Evolutionary conservation across 2,329 filamentous ascomycete genomes (phyloP), one percentile per base, ranked within the genome.

Genomic region (Aureobasidium subglaciale): DNA sequence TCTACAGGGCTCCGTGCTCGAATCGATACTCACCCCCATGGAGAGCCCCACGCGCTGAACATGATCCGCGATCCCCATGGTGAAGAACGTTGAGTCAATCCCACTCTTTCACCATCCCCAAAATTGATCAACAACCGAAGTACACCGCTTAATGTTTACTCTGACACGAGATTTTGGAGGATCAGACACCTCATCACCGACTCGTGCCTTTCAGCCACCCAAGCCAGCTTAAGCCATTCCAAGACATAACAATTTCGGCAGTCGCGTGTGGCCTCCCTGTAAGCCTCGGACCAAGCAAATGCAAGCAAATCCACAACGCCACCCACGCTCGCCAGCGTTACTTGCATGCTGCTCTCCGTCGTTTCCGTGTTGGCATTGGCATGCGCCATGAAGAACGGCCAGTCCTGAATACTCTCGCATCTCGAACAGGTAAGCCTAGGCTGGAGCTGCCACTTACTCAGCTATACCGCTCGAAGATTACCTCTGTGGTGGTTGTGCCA

Each of bases 191-290:
- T 3, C 46, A 50, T 27, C 32, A 20, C 29, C 46, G 46, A 50
- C 22, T 50, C 46, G 34, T 50, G 46, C 22, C 41, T 52, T 41
- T 29, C 48, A 52, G 48, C 48, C 48, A 52, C 48, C 16, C 7
- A 30, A 29, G 16, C 24, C 25, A n/a, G 3, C 27, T 18, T 15
- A 42, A 42, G 24, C 13, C 24, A 25, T 40, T 50, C 35, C 48
- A 52, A 52, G 48, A 52, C 48, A 52, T 52, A 8, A 10, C 16
- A 52, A 52, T 52, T 52, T 52, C 48, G 48, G 48, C 48, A 52
- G 25, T 52, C 48, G 35, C 35, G 22, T 41, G 32, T 16, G 35
- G 25, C 13, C 34, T 40, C 18, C 25, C 43, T 35, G 25, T 16
- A 52, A 40, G 48, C 48, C 34, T 41, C 35, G 34, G 16, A 41